These are phyloP conservation scores for Naegleria fowleri DNA, from an alignment of 208 protist genomes.

Conservation along the genomic window DNA sequence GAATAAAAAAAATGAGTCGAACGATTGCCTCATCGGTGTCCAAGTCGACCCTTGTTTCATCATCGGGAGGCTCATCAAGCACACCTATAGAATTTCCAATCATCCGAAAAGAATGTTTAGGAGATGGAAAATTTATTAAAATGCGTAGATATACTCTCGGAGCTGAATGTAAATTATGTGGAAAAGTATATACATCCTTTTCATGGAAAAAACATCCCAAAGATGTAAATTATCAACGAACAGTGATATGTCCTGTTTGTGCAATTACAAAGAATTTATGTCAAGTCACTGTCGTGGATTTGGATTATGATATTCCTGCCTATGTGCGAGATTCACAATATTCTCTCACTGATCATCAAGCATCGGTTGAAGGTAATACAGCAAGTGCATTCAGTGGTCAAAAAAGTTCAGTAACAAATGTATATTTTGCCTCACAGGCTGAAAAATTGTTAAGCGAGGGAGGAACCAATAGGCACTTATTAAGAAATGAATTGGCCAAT, in stretches of 20 bases:
- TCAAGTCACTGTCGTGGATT: neutral
- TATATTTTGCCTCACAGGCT: neutral
- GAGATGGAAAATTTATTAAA: neutral
- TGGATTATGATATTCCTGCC: neutral
- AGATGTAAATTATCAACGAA: neutral
- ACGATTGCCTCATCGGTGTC: too few species aligned
- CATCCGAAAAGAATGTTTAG: neutral
- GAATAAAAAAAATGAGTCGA: too few species aligned
- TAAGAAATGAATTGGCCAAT: neutral
- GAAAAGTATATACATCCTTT: neutral
- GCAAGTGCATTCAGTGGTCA: neutral
- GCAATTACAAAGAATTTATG: neutral
- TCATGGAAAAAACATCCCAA: neutral
- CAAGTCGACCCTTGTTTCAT: too few species aligned
- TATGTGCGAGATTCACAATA: neutral
- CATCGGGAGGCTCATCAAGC: too few species aligned
- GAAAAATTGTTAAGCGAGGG: neutral
- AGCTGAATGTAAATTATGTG: constrained; percentile 7
- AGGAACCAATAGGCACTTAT: neutral
- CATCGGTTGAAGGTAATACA: neutral
- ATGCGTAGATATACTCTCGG: neutral
- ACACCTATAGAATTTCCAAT: constrained; percentile 14
- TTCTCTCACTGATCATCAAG: too few species aligned
- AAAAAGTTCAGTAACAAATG: neutral
- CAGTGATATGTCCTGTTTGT: constrained; percentile 9